These are phyloP conservation scores for Boehmeria nivea DNA, from an alignment of 306 rosid genomes.

Conservation along the genomic window DNA sequence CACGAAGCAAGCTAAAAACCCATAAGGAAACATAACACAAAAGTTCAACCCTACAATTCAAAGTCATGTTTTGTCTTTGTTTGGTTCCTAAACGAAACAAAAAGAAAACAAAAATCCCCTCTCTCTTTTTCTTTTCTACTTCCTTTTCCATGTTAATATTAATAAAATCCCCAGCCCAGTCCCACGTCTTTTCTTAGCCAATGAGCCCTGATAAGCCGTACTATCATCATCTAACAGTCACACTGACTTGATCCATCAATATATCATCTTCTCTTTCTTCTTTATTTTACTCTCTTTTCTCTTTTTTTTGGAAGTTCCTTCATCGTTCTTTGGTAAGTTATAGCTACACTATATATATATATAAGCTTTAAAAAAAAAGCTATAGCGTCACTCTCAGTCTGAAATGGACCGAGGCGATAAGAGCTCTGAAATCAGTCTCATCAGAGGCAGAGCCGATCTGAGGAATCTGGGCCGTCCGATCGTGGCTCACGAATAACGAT, in stretches of 20 bases:
- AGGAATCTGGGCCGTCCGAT: constrained; percentile 40
- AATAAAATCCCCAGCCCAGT: too few relatives aligned
- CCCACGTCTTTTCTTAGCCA: constrained; percentile 5
- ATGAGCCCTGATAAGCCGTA: constrained; percentile 17
- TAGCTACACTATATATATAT: background rate
- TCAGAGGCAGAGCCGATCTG: constrained; percentile 30
- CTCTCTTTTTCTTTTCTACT: constrained; percentile 13
- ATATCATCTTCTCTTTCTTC: constrained; percentile 19
- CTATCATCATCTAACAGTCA: constrained; percentile 28
- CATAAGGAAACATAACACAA: constrained; percentile 3
- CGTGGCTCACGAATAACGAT: constrained; percentile 9
- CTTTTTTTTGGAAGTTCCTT: too few relatives aligned
- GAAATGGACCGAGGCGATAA: constrained; percentile 11
- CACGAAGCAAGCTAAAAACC: constrained; percentile 18
- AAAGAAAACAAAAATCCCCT: constrained; percentile 16
- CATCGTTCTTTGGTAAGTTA: background rate
- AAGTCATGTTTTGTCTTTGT: constrained; percentile 68
- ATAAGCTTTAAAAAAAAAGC: constrained; percentile 2
- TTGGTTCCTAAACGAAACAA: constrained; percentile 36
- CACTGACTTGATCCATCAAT: constrained; percentile 29
- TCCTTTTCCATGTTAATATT: constrained; percentile 9
- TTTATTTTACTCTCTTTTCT: too few relatives aligned
- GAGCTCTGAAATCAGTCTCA: constrained; percentile 19
- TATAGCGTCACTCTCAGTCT: constrained; percentile 26
- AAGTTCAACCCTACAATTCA: constrained; percentile 38